A percentile compares a stretch with the other conserved stretches of the same genome.
phyloP scores from a whole-genome alignment of 495 filamentous ascomycete species.

The Podospora tetraspora region DNA sequence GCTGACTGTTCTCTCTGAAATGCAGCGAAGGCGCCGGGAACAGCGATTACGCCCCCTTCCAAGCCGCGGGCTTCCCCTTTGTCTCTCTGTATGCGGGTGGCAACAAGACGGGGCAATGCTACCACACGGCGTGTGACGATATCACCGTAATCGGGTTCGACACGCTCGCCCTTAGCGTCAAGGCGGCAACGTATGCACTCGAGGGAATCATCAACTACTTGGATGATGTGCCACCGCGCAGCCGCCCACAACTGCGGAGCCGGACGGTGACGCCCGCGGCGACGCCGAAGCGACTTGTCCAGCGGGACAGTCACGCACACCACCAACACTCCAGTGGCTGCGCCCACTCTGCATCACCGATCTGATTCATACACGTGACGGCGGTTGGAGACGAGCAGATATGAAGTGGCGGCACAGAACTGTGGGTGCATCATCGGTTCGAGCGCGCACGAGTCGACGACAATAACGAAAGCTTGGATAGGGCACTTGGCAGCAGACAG shows the following conservation, averaged over 20 bases:
- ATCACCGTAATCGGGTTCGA: slow-evolving; percentile 54
- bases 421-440: not conserved
- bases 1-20: slow-evolving; percentile 12
- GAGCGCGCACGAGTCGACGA: not conserved
- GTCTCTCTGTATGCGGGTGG: slow-evolving; percentile 64
- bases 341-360: not conserved
- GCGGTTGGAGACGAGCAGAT: not conserved
- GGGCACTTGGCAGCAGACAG: not conserved
- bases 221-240: slow-evolving; percentile 31
- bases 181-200: slow-evolving; percentile 53
- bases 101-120: slow-evolving; percentile 56
- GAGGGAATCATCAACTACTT: slow-evolving; percentile 47
- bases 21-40: slow-evolving; percentile 52
- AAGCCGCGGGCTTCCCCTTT: slow-evolving; percentile 53
- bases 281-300: not conserved
- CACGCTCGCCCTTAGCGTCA: slow-evolving; percentile 55
- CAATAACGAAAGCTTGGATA: not conserved
- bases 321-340: not conserved
- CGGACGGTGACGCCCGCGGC: not conserved
- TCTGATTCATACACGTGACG: not conserved
- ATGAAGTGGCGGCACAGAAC: not conserved
- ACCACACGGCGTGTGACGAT: slow-evolving; percentile 56
- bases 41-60: slow-evolving; percentile 61
- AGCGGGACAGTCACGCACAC: not conserved
- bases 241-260: slow-evolving; percentile 14